Conservation (phyloP, 73 alveolate genomes). For the Stentor coeruleus region DNA sequence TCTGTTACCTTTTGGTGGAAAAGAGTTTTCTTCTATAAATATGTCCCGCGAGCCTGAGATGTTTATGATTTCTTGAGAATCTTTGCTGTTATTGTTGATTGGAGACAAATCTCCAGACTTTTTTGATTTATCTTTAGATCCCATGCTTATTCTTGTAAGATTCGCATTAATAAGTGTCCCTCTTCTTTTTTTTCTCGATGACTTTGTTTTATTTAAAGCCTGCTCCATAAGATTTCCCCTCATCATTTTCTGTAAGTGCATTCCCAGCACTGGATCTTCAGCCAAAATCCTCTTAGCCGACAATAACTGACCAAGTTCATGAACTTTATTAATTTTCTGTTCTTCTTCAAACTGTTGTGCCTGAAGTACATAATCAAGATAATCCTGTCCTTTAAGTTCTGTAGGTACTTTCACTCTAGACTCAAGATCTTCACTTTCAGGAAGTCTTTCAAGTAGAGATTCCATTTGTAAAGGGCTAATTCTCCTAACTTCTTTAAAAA, state of each 20-base stretch:
- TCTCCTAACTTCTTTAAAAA: not conserved
- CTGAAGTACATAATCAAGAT: not conserved
- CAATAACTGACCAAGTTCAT: not conserved
- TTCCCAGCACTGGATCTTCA: slow-evolving; percentile 9
- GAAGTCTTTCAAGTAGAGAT: not conserved
- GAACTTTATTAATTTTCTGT: not conserved
- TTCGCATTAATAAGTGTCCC: not conserved
- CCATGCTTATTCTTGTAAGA: not conserved
- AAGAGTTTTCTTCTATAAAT: not conserved
- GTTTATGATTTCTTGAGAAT: not conserved
- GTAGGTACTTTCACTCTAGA: not conserved
- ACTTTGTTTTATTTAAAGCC: not conserved
- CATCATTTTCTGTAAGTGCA: not conserved
- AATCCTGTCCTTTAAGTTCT: slow-evolving; percentile 20
- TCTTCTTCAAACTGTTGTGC: not conserved
- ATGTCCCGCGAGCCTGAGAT: not conserved
- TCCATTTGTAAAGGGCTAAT: not conserved
- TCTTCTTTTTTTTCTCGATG: not conserved
- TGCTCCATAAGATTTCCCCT: not conserved
- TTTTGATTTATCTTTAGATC: not conserved
- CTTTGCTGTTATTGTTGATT: not conserved
- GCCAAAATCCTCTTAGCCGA: slow-evolving; percentile 16
- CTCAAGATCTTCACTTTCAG: not conserved
- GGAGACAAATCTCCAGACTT: not conserved
- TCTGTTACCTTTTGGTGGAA: not conserved